phyloP scores from a whole-genome alignment of 192 early-diverging fungal species.

The Powellomyces hirtus region DNA sequence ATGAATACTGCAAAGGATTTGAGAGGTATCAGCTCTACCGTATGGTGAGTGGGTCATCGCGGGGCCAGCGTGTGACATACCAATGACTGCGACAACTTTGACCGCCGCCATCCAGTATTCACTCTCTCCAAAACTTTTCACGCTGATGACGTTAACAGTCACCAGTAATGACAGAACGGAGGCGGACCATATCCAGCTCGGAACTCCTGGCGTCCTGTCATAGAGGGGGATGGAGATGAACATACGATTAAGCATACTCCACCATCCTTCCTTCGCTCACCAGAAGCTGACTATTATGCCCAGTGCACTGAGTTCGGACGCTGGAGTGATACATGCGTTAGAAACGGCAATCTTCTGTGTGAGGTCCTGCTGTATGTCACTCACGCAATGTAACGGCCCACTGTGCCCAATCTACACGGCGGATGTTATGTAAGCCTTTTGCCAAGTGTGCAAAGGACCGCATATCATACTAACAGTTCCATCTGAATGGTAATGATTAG shows the following conservation, averaged over 20 bases:
- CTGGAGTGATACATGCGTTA: no score
- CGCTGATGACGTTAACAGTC: constrained; percentile 68
- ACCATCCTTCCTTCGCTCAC: constrained; percentile 3
- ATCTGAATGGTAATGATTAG: constrained; percentile 6
- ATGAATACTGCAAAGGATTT: constrained; percentile 30
- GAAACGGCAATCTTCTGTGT: no score
- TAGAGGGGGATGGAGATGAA: background rate
- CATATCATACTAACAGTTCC: constrained; percentile 40
- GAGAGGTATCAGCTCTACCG: background rate
- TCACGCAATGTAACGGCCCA: constrained; percentile 57
- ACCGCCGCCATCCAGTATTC: constrained; percentile 73
- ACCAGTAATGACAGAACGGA: constrained; percentile 66
- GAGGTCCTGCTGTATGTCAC: constrained; percentile 29
- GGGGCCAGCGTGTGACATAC: constrained; percentile 7
- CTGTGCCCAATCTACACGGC: constrained; percentile 52
- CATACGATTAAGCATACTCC: background rate
- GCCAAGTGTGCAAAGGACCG: background rate
- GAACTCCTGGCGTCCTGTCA: constrained; percentile 42
- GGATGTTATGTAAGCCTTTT: background rate
- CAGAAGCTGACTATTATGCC: constrained; percentile 78
- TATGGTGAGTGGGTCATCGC: background rate
- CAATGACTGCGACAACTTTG: constrained; percentile 47
- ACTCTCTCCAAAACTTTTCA: constrained; percentile 80
- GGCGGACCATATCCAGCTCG: constrained; percentile 49
- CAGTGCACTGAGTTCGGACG: constrained; percentile 77